These are phyloP conservation scores for Tetrahymena elliotti DNA, from an alignment of 73 alveolate species.

Conservation along the genomic window DNA sequence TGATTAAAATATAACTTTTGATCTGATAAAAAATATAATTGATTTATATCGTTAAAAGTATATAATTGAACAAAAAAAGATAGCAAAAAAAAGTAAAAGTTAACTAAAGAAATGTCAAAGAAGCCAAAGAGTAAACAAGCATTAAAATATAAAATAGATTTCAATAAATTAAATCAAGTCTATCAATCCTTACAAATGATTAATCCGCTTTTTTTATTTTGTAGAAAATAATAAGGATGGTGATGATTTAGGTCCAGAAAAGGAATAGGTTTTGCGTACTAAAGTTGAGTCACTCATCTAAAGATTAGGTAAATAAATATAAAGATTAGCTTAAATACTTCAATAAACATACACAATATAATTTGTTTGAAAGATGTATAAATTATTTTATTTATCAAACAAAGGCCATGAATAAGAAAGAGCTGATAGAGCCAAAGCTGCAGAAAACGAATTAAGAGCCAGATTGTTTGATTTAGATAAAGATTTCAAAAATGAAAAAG, in stretches of 20 bases:
- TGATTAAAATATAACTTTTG: background rate
- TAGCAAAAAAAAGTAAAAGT: background rate
- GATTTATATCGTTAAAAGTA: background rate
- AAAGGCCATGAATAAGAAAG: conserved; percentile 43
- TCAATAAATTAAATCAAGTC: background rate
- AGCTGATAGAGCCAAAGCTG: conserved; percentile 65
- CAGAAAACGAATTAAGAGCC: conserved; percentile 64
- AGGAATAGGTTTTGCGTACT: background rate
- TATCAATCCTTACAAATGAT: too few species aligned
- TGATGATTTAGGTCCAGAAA: background rate
- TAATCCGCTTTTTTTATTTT: background rate
- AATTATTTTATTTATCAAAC: too few species aligned
- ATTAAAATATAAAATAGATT: background rate
- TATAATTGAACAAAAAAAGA: background rate
- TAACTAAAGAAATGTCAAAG: background rate
- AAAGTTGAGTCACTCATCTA: background rate
- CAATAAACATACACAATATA: too few species aligned
- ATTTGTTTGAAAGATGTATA: background rate
- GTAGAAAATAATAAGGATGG: background rate
- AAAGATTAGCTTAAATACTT: background rate
- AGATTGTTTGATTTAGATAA: conserved; percentile 58
- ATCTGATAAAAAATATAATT: background rate
- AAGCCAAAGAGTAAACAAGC: background rate
- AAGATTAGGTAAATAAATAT: background rate
- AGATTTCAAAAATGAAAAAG: conserved; percentile 53